Percentiles rank a stretch among this genome's conserved stretches.
phyloP scores from a whole-genome alignment of 176 grass and related monocot genomes.

The Oryza coarctata region DNA sequence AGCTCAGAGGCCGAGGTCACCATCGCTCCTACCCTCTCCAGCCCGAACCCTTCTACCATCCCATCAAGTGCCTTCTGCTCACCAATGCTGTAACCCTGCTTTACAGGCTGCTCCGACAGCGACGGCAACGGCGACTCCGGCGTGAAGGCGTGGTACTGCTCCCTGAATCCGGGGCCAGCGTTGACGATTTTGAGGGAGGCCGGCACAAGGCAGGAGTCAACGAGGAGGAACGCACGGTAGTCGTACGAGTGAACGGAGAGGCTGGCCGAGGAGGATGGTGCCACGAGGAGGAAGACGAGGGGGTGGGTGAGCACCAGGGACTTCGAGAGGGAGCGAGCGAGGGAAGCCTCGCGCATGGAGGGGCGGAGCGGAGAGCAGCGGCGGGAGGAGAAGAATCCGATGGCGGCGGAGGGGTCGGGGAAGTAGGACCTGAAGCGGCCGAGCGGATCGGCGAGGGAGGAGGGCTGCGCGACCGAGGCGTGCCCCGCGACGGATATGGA shows the following conservation, averaged over 20 bases:
- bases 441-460: conserved; percentile 43
- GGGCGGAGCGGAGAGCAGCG: conserved; percentile 40
- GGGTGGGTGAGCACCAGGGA: neutral
- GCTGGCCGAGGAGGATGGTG: conserved; percentile 4
- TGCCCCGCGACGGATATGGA: conserved; percentile 32
- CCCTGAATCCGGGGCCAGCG: conserved; percentile 34
- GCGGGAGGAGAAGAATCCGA: conserved; percentile 59
- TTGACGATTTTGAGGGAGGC: conserved; percentile 51
- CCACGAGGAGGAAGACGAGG: neutral
- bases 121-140: conserved; percentile 44
- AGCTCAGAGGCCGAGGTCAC: conserved; percentile 4
- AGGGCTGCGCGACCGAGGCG: conserved; percentile 13
- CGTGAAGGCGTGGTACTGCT: conserved; percentile 38
- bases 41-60: conserved; percentile 29
- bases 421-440: conserved; percentile 33
- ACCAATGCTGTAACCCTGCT: neutral
- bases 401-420: neutral
- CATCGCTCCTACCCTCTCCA: conserved; percentile 25
- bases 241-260: conserved; percentile 9
- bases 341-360: conserved; percentile 55
- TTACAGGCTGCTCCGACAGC: conserved; percentile 21
- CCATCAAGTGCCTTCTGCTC: conserved; percentile 36
- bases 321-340: conserved; percentile 37
- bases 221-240: conserved; percentile 48
- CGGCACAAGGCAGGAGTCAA: conserved; percentile 13